Evolutionary conservation across 345 rosid species (phyloP).

Genomic region (Eucalyptus sp.): DNA sequence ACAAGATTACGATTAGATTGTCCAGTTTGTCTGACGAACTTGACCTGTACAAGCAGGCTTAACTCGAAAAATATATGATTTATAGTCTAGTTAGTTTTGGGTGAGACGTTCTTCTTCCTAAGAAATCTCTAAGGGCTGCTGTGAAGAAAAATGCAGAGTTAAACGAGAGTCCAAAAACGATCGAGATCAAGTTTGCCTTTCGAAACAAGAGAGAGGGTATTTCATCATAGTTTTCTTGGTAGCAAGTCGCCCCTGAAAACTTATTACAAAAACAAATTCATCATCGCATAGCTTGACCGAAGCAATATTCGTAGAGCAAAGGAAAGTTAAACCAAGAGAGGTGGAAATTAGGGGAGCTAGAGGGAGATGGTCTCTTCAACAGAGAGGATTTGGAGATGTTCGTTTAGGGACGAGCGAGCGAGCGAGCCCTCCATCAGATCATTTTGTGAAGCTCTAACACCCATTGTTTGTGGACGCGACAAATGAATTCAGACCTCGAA

Average conservation of each 20-base stretch:
- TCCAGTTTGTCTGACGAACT: not conserved
- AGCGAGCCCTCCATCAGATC: not conserved
- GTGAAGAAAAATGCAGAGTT: not conserved
- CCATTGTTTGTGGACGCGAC: accelerated
- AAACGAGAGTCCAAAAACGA: not conserved
- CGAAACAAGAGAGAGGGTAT: not conserved
- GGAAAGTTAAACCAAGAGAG: not conserved
- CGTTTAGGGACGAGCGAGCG: not conserved
- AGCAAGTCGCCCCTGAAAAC: not conserved
- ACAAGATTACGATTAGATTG: not conserved
- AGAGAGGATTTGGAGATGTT: not conserved
- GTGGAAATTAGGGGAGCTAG: not conserved
- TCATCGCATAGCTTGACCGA: not conserved
- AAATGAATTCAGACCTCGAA: accelerated
- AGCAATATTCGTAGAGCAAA: not conserved
- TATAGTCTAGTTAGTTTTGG: not conserved
- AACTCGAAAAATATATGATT: not conserved
- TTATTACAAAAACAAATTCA: not conserved
- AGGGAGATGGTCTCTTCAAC: not conserved
- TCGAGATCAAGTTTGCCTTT: not conserved
- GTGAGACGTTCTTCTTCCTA: not conserved
- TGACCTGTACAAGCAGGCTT: not conserved
- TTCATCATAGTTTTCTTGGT: not conserved
- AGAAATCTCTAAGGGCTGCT: not conserved
- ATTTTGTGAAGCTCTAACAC: not conserved